Conservation (phyloP, 202 grass and related monocot genomes). For the Carex sylvatica region DNA sequence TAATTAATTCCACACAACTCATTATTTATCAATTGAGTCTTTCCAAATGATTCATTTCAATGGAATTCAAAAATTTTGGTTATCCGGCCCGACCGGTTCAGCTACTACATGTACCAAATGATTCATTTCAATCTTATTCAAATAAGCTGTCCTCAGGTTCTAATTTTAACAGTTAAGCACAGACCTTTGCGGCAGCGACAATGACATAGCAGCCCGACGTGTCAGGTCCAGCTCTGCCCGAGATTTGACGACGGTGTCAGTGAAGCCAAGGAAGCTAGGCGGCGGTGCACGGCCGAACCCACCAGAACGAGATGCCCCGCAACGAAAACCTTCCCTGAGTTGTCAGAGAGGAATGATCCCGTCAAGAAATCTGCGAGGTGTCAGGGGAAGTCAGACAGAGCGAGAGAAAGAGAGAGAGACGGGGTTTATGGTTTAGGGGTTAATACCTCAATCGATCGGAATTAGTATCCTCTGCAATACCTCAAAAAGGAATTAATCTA, state of each 20-base stretch:
- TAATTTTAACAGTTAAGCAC: not conserved
- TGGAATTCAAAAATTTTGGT: too few relatives aligned
- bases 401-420: not conserved
- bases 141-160: not conserved
- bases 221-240: constrained; percentile 65
- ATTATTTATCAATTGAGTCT: not conserved
- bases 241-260: constrained; percentile 48
- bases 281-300: constrained; percentile 56
- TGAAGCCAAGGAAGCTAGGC: constrained; percentile 62
- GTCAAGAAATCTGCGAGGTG: not conserved
- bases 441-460: constrained; percentile 24
- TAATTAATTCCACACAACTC: not conserved
- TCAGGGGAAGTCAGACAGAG: not conserved
- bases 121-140: not conserved
- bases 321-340: constrained; percentile 57
- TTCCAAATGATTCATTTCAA: not conserved
- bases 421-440: not conserved
- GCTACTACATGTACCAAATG: not conserved
- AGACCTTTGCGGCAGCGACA: constrained; percentile 58
- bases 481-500: too few relatives aligned
- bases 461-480: too few relatives aligned
- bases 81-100: not conserved
- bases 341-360: constrained; percentile 56
- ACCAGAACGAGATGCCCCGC: constrained; percentile 62
- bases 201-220: constrained; percentile 60